These are phyloP conservation scores for Skeletonema costatum DNA, from an alignment of 108 stramenopile species.

Conservation along the genomic window DNA sequence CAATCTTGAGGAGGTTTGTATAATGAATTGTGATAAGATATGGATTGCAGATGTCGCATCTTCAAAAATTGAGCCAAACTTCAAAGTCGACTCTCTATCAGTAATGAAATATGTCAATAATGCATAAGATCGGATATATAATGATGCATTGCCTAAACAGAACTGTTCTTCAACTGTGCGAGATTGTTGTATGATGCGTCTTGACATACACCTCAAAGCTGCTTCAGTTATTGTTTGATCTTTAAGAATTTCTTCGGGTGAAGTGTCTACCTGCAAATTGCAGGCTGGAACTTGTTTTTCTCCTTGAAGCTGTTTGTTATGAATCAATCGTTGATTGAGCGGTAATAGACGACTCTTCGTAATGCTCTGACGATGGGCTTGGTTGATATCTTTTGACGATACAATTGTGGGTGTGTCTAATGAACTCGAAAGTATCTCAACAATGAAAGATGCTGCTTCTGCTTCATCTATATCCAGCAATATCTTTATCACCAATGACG, in stretches of 20 bases:
- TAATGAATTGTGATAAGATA: neutral
- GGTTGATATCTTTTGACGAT: neutral
- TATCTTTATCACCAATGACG: constrained; percentile 57
- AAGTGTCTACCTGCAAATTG: neutral
- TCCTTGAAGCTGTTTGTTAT: neutral
- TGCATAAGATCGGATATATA: constrained; percentile 19
- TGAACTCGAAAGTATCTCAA: constrained; percentile 41
- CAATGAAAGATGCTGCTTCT: constrained; percentile 42
- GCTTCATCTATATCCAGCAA: constrained; percentile 30
- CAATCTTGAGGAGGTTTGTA: no score
- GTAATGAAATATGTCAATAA: constrained; percentile 13
- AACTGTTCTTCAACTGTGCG: neutral
- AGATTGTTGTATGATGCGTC: neutral
- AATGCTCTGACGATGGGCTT: neutral
- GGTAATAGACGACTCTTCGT: neutral
- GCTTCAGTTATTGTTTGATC: constrained; percentile 10
- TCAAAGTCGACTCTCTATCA: neutral
- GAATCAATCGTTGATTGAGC: constrained; percentile 25
- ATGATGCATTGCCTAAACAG: constrained; percentile 9
- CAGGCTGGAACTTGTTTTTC: neutral
- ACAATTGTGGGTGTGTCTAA: neutral
- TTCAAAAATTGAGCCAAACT: constrained; percentile 12
- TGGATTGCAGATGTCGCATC: constrained; percentile 9
- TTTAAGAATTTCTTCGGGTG: neutral
- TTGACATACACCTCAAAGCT: constrained; percentile 9